Percentiles rank a stretch among this genome's conserved stretches.
Evolutionary conservation across 371 early-diverging fungal genomes (phyloP).

Genomic region (Conidiobolus coronatus): DNA sequence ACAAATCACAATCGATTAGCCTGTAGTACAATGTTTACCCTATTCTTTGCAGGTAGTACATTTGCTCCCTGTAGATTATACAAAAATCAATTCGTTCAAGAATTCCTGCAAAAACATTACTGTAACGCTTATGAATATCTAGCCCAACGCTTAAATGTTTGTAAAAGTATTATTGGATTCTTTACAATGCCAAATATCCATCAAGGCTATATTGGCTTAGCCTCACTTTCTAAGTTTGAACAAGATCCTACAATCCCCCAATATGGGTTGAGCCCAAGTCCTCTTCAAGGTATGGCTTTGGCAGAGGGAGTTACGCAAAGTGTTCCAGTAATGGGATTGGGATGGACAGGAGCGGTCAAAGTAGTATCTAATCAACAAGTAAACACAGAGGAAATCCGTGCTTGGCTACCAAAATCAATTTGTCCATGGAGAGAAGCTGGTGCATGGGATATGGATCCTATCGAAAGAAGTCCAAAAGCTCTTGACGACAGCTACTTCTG

Average conservation of each 20-base stretch:
- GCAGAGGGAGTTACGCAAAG: conserved; percentile 26
- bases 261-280: conserved; percentile 33
- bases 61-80: conserved; percentile 28
- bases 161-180: conserved; percentile 37
- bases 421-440: conserved; percentile 48
- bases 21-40: conserved; percentile 54
- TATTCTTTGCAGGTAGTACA: conserved; percentile 51
- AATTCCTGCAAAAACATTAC: conserved; percentile 45
- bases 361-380: conserved; percentile 14
- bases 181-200: conserved; percentile 53
- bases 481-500: conserved; percentile 27
- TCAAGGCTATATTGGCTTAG: conserved; percentile 26
- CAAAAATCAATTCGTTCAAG: conserved; percentile 26
- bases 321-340: conserved; percentile 12
- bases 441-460: conserved; percentile 24
- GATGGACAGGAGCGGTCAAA: conserved; percentile 19
- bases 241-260: conserved; percentile 19
- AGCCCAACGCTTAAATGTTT: conserved; percentile 20
- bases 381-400: conserved; percentile 20
- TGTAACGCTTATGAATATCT: conserved; percentile 21
- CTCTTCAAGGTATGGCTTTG: conserved; percentile 32
- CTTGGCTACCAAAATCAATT: conserved; percentile 22
- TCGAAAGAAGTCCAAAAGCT: conserved; percentile 5
- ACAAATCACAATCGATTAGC: conserved; percentile 68
- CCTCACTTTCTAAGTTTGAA: conserved; percentile 18